Base-by-base conservation (phyloP, 257 asterid genomes). In the Misopates orontium region DNA sequence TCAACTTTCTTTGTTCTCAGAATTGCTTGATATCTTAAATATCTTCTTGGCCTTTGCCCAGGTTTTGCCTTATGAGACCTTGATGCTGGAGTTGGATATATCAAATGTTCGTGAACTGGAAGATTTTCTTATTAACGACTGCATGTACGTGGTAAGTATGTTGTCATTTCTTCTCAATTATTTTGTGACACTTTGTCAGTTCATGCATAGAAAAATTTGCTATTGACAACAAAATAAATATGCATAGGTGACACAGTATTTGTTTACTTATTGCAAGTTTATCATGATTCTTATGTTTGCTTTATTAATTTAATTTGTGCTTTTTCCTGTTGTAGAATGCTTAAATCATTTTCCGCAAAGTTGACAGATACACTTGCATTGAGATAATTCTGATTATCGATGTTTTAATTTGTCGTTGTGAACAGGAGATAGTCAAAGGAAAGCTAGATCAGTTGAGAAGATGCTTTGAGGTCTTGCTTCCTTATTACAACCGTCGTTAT, bases 371-470 rank as follows among this genome's bases (percentile, higher is more conserved):
- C 3, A 2, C 3, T 28, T 57, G 42, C 11, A 49, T 48, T 41
- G 50, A 31, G 58, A 21, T 25, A 16, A 42, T 41, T 28, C 36
- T 62, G 73, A 22, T 53, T 36, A 10, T 42, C 69, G 15, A 11
- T 59, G 66, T 25, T 20, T 41, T 54, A 36, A 71, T 60, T 62
- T 71, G 22, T 25, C 56, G 25, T 62, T 68, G 39, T 73, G 65
- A 64, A 66, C 78, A 94, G 99, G 99, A 96, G 49, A 90, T 94
- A 63, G 91, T 94, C 67, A 86, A 90, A 81, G 99, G 99, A 70
- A 94, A 94, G 86, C 89, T 94, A 78, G 98, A 94, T 75, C 99
- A 94, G 83, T 68, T 81, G 82, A 89, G 91, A 64, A 85, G 98
- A 88, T 94, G 93, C 78, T 85, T 94, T 81, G 98, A 94, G 99